A percentile compares a stretch with the other conserved stretches of the same genome.
These are phyloP conservation scores for Mortierella sp. DNA, from an alignment of 371 early-diverging fungal species.

Conservation along the genomic window DNA sequence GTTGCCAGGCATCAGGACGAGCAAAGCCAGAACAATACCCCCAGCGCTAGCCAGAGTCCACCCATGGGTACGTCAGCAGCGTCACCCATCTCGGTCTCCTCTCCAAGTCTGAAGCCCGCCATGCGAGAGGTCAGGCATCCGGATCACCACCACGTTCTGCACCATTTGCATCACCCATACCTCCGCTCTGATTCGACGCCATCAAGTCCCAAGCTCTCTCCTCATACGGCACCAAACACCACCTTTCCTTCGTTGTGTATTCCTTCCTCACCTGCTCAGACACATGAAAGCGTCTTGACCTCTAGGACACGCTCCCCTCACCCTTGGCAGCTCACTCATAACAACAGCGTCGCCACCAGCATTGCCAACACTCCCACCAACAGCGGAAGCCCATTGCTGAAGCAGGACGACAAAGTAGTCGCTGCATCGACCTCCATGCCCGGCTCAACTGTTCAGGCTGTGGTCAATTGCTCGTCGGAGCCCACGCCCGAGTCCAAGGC, in stretches of 20 bases:
- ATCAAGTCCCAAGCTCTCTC: conserved; percentile 44
- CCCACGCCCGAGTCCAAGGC: conserved; percentile 49
- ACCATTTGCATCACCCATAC: conserved; percentile 55
- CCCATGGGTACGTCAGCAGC: conserved; percentile 20
- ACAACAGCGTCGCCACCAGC: conserved; percentile 46
- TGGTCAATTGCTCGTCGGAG: conserved; percentile 49
- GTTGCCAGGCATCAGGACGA: conserved; percentile 58
- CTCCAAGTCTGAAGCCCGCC: conserved; percentile 24
- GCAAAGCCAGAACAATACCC: conserved; percentile 21
- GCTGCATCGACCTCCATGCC: conserved; percentile 3
- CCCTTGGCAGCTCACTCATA: conserved; percentile 40
- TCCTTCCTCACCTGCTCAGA: conserved; percentile 51
- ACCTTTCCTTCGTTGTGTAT: conserved; percentile 54
- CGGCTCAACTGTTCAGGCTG: conserved; percentile 7
- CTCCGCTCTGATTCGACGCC: conserved; percentile 53
- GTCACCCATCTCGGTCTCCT: conserved; percentile 37
- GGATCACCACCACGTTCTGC: conserved; percentile 55
- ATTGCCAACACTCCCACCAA: conserved; percentile 42
- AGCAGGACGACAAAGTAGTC: conserved; percentile 27
- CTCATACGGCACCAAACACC: conserved; percentile 19
- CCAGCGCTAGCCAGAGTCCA: conserved; percentile 42
- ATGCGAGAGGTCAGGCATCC: conserved; percentile 57
- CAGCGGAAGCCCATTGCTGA: conserved; percentile 40
- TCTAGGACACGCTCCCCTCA: conserved; percentile 45
- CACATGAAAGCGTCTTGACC: conserved; percentile 39